A percentile compares a stretch with the other conserved stretches of the same genome.
phyloP scores from a whole-genome alignment of 108 stramenopile genomes.

The Skeletonema potamos region DNA sequence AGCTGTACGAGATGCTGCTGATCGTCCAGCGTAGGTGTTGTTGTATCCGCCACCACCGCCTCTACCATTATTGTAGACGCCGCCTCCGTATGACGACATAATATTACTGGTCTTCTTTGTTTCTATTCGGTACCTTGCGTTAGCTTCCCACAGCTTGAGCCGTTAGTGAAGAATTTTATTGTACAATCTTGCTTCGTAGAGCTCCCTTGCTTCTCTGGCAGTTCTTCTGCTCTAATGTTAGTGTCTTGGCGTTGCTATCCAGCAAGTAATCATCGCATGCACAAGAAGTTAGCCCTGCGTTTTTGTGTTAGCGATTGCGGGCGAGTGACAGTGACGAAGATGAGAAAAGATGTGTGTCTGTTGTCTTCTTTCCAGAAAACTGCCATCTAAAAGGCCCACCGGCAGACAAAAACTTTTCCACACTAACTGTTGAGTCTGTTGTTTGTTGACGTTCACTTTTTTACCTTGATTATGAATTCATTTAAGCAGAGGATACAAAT shows the following conservation, averaged over 20 bases:
- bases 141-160: not conserved
- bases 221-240: too few species aligned
- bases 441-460: not conserved
- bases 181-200: not conserved
- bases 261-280: too few species aligned
- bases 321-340: too few species aligned
- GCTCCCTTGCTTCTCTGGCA: too few species aligned
- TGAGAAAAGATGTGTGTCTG: not conserved
- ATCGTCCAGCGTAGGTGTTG: constrained; percentile 22
- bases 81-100: constrained; percentile 21
- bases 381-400: too few species aligned
- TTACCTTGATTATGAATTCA: not conserved
- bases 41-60: constrained; percentile 6
- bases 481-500: not conserved
- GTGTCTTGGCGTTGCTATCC: too few species aligned
- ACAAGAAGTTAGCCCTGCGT: too few species aligned
- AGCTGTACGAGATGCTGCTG: constrained; percentile 9
- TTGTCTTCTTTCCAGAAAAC: too few species aligned
- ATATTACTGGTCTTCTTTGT: not conserved
- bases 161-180: not conserved
- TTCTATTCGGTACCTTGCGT: not conserved
- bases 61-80: constrained; percentile 2
- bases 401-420: too few species aligned
- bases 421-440: too few species aligned
- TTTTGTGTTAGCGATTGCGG: too few species aligned